These are phyloP conservation scores for Mycena albidolilacea DNA, from an alignment of 768 basidiomycete genomes.

Conservation along the genomic window DNA sequence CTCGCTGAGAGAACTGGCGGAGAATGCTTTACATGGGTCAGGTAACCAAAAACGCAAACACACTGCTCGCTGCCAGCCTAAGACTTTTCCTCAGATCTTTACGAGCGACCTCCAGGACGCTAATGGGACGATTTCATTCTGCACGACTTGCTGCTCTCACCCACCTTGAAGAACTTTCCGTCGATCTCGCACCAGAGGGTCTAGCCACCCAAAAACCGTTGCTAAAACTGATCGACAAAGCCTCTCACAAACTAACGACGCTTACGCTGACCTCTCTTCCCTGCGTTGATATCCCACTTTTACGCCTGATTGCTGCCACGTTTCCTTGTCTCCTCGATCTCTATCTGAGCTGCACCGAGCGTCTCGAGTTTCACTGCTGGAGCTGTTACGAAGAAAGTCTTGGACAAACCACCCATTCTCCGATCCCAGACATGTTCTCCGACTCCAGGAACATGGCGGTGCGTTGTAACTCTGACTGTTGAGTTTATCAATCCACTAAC, in stretches of 20 bases:
- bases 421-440: slow-evolving; percentile 67
- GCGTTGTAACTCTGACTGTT: slow-evolving; percentile 45
- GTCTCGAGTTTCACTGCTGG: slow-evolving; percentile 71
- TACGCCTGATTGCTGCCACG: slow-evolving; percentile 60
- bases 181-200: slow-evolving; percentile 61
- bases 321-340: slow-evolving; percentile 66
- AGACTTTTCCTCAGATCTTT: slow-evolving; percentile 48
- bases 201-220: slow-evolving; percentile 60
- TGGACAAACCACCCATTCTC: slow-evolving; percentile 70
- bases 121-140: slow-evolving; percentile 43
- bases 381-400: slow-evolving; percentile 75
- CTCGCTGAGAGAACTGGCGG: slow-evolving; percentile 40
- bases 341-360: slow-evolving; percentile 71
- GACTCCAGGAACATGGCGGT: slow-evolving; percentile 66
- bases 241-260: slow-evolving; percentile 57
- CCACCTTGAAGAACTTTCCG: slow-evolving; percentile 54
- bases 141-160: slow-evolving; percentile 49
- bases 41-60: slow-evolving; percentile 51
- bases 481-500: slow-evolving; percentile 1
- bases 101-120: slow-evolving; percentile 48
- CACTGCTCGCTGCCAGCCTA: slow-evolving; percentile 39
- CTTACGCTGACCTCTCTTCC: slow-evolving; percentile 71
- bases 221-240: slow-evolving; percentile 49
- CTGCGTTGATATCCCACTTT: slow-evolving; percentile 65
- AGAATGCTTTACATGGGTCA: slow-evolving; percentile 61